Base-by-base conservation (phyloP, 2,329 filamentous ascomycete genomes). In the Didymella keratinophila region DNA sequence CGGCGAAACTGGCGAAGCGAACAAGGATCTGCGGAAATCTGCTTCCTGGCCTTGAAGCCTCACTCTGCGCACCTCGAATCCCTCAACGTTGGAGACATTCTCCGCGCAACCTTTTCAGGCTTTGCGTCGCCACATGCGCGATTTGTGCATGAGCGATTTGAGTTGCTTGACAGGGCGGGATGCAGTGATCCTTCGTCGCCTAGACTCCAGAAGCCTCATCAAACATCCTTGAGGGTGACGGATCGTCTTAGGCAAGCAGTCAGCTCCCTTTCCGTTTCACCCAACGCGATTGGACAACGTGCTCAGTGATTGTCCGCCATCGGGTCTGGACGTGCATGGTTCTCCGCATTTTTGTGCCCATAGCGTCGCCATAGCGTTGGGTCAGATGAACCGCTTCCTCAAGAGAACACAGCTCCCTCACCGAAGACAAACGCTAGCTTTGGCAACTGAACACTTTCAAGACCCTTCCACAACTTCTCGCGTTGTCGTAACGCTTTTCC, bases 311-410 rank as follows among this genome's bases (percentile, higher is more conserved):
- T 37, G 36, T 37, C 36, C 36, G 36, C 36, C 36, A 37, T 39
- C n/a, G 36, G n/a, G 36, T 20, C 18, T 20, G 32, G 32, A 42
- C 39, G 39, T 42, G 39, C 50, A 54, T 54, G 56, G 51, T 56
- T 56, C 52, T 56, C 57, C 57, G 52, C 52, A 56, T 49, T 52
- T 20, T 59, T 45, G 39, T 56, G 57, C 47, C 57, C 57, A 60
- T 56, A 60, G 57, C 57, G 44, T 56, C 48, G 57, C 57, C 57
- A 60, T 52, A 56, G 57, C 52, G 32, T 56, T 45, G 57, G 52
- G 52, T 56, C 57, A 55, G 42, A 45, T 52, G 52, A 49, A 52
- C 52, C 23, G 49, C 47, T 27, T 49, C 30, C 25, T 51, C 50
- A 50, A 53, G 37, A 58, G 18, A 37, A 21, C 56, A 46, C 45